Conservation (phyloP, 2,329 filamentous ascomycete species). For the Tolypocladium album region DNA sequence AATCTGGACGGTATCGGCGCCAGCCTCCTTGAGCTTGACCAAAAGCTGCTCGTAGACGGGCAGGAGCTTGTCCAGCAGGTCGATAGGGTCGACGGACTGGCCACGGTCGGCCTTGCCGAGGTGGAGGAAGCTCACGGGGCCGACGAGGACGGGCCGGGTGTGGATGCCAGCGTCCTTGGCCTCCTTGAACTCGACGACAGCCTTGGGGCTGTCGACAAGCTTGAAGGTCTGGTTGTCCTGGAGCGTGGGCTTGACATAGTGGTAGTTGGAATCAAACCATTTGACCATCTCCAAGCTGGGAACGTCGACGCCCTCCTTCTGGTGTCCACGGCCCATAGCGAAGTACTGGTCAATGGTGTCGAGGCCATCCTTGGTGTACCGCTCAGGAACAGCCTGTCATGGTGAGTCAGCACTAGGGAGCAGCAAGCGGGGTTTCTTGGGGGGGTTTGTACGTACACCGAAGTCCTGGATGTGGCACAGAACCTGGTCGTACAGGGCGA, state of each 20-base stretch:
- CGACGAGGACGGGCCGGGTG: conserved; percentile 90
- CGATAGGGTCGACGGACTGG: conserved; percentile 86
- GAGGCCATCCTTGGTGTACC: conserved; percentile 85
- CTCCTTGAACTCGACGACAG: conserved; percentile 87
- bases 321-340: conserved; percentile 97
- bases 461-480: conserved; percentile 98
- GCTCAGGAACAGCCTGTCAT: conserved; percentile 71
- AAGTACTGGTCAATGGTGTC: conserved; percentile 94
- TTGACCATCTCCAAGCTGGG: conserved; percentile 98
- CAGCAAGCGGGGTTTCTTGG: neutral
- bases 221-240: conserved; percentile 96
- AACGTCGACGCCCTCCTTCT: conserved; percentile 89
- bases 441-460: conserved; percentile 50
- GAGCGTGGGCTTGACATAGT: conserved; percentile 98
- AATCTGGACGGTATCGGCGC: conserved; percentile 94
- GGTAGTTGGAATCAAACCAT: conserved; percentile 99
- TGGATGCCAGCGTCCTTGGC: conserved; percentile 92
- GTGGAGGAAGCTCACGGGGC: conserved; percentile 93
- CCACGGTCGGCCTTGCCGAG: conserved; percentile 97
- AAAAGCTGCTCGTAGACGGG: conserved; percentile 93
- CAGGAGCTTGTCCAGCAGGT: conserved; percentile 83
- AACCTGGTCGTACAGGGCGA: conserved; percentile 96
- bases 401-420: conserved; percentile 3
- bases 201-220: conserved; percentile 80
- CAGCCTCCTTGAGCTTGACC: conserved; percentile 85